Evolutionary conservation across 176 grass and related monocot species (phyloP), one percentile per base, ranked within the genome.

Genomic region (Pontederia crassipes): DNA sequence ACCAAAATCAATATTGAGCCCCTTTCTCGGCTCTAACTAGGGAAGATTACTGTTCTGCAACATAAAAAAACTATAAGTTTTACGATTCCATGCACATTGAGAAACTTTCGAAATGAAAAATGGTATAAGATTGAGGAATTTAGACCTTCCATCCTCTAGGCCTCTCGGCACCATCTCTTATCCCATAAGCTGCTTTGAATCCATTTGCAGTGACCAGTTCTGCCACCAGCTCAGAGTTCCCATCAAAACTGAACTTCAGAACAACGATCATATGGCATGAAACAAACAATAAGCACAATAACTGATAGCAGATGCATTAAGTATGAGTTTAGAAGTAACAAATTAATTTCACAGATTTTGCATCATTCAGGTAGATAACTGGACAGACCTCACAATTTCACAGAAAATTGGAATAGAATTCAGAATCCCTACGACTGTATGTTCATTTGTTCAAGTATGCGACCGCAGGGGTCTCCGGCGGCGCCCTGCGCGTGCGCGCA

Each of bases 81-180:
- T 2, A 45, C 20, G 61, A 64, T 52, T 27, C 14, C 49, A 16
- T 3, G 20, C 20, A 24, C 20, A 68, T 61, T 58, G 57, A 55
- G 66, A 71, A 77, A 53, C 75, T 8, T 49, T 59, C 53, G n/a
- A 46, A 69, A 63, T 24, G 52, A 1, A 53, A 15, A 28, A 0
- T 46, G 76, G 67, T 35, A 54, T 3, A 74, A 24, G 20, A 72
- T 11, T 28, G 54, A 12, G 27, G 48, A 64, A 49, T 48, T 55
- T 27, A 70, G 70, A 98, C 94, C 79, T 72, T 74, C 94, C 94
- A 93, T 82, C 88, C 93, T 66, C 79, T 76, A 68, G 67, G 35
- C 81, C 87, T 87, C 58, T 92, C 93, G 10, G 79, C 93, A 62
- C 93, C 93, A 76, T 92, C 94, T 82, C 86, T 98, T 6, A 93